phyloP scores from a whole-genome alignment of 495 filamentous ascomycete genomes.

The Glutinoglossum americanum region DNA sequence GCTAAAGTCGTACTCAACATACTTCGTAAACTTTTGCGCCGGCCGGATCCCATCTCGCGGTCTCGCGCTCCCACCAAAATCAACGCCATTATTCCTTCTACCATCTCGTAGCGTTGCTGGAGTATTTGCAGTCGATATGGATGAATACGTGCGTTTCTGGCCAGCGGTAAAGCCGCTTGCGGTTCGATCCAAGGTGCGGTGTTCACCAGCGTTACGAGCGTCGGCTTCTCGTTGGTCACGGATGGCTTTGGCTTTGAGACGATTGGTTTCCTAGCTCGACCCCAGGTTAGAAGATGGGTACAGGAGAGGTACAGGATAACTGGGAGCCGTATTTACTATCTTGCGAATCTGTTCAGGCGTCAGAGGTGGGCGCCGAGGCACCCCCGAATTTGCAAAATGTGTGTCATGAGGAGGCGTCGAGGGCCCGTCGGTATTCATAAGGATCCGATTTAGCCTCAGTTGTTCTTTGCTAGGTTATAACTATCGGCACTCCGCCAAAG shows the following conservation, averaged over 20 bases:
- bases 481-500: neutral
- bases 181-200: constrained; percentile 14
- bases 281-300: neutral
- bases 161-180: constrained; percentile 20
- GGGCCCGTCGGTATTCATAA: constrained; percentile 20
- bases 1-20: constrained; percentile 90
- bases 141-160: constrained; percentile 37
- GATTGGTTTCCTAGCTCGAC: constrained; percentile 55
- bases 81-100: constrained; percentile 16
- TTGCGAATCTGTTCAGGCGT: constrained; percentile 55
- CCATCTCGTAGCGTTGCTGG: constrained; percentile 51
- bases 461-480: neutral
- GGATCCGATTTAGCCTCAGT: neutral
- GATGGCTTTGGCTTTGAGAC: constrained; percentile 78
- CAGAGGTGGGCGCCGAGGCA: constrained; percentile 28
- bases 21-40: constrained; percentile 68
- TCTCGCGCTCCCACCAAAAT: neutral
- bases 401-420: constrained; percentile 16
- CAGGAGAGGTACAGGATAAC: neutral
- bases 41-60: constrained; percentile 30
- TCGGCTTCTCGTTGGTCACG: constrained; percentile 47
- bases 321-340: constrained; percentile 28
- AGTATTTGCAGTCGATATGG: constrained; percentile 35
- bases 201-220: constrained; percentile 15
- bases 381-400: constrained; percentile 13